Evolutionary conservation across 1,284 basidiomycete genomes (phyloP).

Genomic region (Wallemia mellicola): DNA sequence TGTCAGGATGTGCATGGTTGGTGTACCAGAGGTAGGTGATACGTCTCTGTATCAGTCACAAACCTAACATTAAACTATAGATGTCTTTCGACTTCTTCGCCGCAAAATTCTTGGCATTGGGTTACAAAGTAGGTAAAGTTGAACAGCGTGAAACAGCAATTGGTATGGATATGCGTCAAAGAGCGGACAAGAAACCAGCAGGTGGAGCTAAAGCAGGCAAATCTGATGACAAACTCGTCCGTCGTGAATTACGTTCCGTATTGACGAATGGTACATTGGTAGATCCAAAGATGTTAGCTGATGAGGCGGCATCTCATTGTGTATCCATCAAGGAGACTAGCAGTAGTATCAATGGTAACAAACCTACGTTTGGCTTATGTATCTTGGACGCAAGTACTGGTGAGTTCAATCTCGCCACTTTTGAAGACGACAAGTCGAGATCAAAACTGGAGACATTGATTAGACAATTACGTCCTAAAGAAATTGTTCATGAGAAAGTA

Average conservation of each 20-base stretch:
- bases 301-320: constrained; percentile 87
- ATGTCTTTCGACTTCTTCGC: constrained; percentile 77
- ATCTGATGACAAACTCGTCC: constrained; percentile 40
- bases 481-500: constrained; percentile 76
- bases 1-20: constrained; percentile 95
- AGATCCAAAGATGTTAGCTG: constrained; percentile 57
- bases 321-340: constrained; percentile 37
- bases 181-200: constrained; percentile 13
- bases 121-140: constrained; percentile 87
- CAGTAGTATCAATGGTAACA: constrained; percentile 7
- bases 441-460: constrained; percentile 82
- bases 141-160: constrained; percentile 85
- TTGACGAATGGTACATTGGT: constrained; percentile 91
- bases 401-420: constrained; percentile 69
- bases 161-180: constrained; percentile 26
- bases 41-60: neutral
- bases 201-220: constrained; percentile 9
- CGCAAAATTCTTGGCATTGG: constrained; percentile 23
- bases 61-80: constrained; percentile 42
- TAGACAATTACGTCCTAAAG: constrained; percentile 72
- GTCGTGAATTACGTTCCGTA: constrained; percentile 73
- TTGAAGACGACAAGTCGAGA: constrained; percentile 72
- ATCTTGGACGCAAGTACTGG: constrained; percentile 89
- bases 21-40: constrained; percentile 6
- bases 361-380: constrained; percentile 46